Percentiles rank a stretch among this genome's conserved stretches.
Evolutionary conservation across 2,329 filamentous ascomycete species (phyloP).

Genomic region (Sclerotinia sclerotiorum): DNA sequence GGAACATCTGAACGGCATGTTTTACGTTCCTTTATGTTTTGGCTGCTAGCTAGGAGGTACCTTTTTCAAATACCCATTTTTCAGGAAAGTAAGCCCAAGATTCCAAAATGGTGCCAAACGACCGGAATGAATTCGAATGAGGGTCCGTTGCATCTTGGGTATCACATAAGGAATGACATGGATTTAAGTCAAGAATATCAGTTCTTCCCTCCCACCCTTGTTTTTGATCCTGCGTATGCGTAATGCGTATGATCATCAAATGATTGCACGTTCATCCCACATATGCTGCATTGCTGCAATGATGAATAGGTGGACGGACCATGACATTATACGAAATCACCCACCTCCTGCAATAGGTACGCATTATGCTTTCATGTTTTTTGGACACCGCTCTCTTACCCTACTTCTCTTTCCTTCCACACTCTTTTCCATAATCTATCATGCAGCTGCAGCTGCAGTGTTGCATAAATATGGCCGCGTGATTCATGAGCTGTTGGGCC

Average conservation of each 20-base stretch:
- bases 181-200: constrained; percentile 14
- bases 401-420: constrained; percentile 19
- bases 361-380: constrained; percentile 14
- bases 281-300: constrained; percentile 13
- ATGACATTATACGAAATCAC: constrained; percentile 15
- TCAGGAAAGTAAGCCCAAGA: constrained; percentile 4
- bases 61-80: not conserved
- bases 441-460: constrained; percentile 26
- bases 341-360: constrained; percentile 12
- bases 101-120: constrained; percentile 1
- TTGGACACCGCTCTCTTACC: constrained; percentile 12
- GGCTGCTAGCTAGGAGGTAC: not conserved
- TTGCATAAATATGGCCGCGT: constrained; percentile 21
- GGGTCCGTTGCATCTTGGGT: constrained; percentile 13
- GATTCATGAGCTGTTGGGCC: constrained; percentile 23
- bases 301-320: constrained; percentile 5
- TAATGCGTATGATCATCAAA: constrained; percentile 15
- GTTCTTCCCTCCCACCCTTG: constrained; percentile 14
- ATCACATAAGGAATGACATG: constrained; percentile 11
- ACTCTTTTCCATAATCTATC: constrained; percentile 13
- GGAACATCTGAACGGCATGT: constrained; percentile 3
- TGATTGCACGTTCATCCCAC: constrained; percentile 15
- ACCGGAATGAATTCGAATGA: constrained; percentile 7
- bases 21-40: constrained; percentile 12
- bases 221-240: constrained; percentile 13